Conservation (phyloP, 352 stramenopile genomes). For the Phytophthora kernoviae region DNA sequence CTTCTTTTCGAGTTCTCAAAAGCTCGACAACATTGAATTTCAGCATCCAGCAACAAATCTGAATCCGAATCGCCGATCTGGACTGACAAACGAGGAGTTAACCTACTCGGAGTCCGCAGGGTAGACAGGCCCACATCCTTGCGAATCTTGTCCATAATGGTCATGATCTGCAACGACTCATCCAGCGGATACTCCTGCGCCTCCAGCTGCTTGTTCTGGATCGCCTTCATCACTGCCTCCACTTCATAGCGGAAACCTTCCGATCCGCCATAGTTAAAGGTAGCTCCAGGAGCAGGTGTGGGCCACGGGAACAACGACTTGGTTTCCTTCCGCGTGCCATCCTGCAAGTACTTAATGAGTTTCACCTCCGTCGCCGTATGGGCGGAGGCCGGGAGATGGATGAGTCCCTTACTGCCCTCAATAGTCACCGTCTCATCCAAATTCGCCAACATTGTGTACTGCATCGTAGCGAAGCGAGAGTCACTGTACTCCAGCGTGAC, state of each 20-base stretch:
- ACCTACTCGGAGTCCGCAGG: conserved; percentile 24
- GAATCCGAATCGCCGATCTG: too few species aligned
- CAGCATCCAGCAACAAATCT: too few species aligned
- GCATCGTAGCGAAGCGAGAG: conserved; percentile 55
- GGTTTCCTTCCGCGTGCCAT: conserved; percentile 29
- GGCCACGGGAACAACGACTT: conserved; percentile 50
- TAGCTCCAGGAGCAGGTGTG: conserved; percentile 33
- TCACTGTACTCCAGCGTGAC: conserved; percentile 62
- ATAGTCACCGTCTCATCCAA: conserved; percentile 76
- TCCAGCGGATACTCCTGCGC: conserved; percentile 47
- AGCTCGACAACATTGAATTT: background rate
- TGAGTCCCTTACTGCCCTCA: conserved; percentile 63
- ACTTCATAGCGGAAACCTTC: conserved; percentile 78
- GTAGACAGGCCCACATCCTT: conserved; percentile 57
- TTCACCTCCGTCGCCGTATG: conserved; percentile 60
- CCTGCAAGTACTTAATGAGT: conserved; percentile 14
- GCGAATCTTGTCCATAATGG: conserved; percentile 67
- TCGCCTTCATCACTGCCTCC: conserved; percentile 59
- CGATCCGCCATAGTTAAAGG: conserved; percentile 63
- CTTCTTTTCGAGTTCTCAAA: background rate
- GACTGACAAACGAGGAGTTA: background rate
- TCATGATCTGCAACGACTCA: conserved; percentile 58
- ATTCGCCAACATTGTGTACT: conserved; percentile 72
- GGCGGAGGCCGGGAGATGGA: conserved; percentile 52
- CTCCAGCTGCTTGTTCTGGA: conserved; percentile 55